A percentile compares a stretch with the other conserved stretches of the same genome.
phyloP scores from a whole-genome alignment of 106 monocot genomes.

The Allium cepa region DNA sequence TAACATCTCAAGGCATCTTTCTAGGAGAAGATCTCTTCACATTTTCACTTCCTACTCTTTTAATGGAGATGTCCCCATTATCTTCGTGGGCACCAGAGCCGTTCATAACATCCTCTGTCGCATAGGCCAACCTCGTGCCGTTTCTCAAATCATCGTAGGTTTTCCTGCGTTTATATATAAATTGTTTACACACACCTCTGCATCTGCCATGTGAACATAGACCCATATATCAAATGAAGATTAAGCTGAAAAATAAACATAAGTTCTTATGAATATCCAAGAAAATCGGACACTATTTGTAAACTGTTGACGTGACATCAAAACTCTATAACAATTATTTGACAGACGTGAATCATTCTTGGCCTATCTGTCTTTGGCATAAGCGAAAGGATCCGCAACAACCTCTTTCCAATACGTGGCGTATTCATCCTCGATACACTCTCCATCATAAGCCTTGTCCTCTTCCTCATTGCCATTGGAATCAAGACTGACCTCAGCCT shows the following conservation, averaged over 20 bases:
- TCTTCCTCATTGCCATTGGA: conserved; percentile 38
- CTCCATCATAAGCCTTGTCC: conserved; percentile 12
- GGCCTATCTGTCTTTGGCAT: conserved; percentile 28
- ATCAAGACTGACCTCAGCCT: conserved; percentile 44
- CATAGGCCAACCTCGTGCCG: conserved; percentile 13
- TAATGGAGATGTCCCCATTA: conserved; percentile 17
- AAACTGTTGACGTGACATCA: neutral
- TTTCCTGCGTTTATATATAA: neutral
- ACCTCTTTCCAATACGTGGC: conserved; percentile 16
- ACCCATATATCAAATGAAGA: no score
- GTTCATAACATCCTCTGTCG: conserved; percentile 16
- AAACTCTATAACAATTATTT: neutral
- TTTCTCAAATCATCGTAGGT: conserved; percentile 25
- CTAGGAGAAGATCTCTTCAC: conserved; percentile 20
- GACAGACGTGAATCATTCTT: conserved; percentile 29
- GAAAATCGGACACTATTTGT: no score
- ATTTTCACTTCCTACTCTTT: conserved; percentile 22
- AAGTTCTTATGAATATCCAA: no score
- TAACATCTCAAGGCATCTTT: conserved; percentile 20
- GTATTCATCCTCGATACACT: conserved; percentile 19
- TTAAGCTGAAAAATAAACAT: no score
- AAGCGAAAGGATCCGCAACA: neutral
- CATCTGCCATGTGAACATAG: no score
- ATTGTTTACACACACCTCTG: no score
- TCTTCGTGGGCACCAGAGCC: conserved; percentile 10